phyloP scores from a whole-genome alignment of 1,284 basidiomycete species.

The Chalciporus sp. region DNA sequence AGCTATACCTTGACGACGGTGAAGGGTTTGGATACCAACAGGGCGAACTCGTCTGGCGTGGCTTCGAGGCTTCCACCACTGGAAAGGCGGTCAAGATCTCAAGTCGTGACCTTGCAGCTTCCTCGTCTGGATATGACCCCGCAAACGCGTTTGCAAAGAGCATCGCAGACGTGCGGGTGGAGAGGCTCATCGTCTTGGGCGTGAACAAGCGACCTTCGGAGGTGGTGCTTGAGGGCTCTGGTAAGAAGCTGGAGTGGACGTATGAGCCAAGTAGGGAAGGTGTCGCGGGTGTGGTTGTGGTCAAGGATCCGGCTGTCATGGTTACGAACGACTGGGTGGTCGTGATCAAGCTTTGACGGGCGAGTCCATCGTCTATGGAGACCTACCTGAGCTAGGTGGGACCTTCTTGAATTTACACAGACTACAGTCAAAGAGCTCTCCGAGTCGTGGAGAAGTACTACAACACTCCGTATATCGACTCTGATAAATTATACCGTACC shows the following conservation, averaged over 20 bases:
- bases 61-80: slow-evolving; percentile 62
- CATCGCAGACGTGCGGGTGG: slow-evolving; percentile 72
- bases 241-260: slow-evolving; percentile 43
- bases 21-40: slow-evolving; percentile 78
- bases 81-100: slow-evolving; percentile 48
- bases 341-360: slow-evolving; percentile 35
- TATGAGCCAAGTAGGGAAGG: slow-evolving; percentile 46
- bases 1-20: slow-evolving; percentile 96
- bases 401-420: background rate
- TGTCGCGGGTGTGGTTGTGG: slow-evolving; percentile 62
- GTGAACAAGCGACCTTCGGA: slow-evolving; percentile 61
- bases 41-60: slow-evolving; percentile 85
- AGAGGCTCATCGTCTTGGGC: slow-evolving; percentile 81
- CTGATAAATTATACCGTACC: background rate
- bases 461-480: background rate
- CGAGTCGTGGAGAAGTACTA: background rate
- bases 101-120: slow-evolving; percentile 55
- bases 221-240: slow-evolving; percentile 62
- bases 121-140: slow-evolving; percentile 53
- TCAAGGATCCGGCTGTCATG: slow-evolving; percentile 79
- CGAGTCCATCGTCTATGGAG: background rate
- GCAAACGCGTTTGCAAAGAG: slow-evolving; percentile 71
- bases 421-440: background rate
- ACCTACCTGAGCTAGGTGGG: background rate
- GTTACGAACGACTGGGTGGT: slow-evolving; percentile 77